Percentiles rank a stretch among this genome's conserved stretches.
These are phyloP conservation scores for Aspergillus piperis DNA, from an alignment of 2,329 filamentous ascomycete species.

Conservation along the genomic window DNA sequence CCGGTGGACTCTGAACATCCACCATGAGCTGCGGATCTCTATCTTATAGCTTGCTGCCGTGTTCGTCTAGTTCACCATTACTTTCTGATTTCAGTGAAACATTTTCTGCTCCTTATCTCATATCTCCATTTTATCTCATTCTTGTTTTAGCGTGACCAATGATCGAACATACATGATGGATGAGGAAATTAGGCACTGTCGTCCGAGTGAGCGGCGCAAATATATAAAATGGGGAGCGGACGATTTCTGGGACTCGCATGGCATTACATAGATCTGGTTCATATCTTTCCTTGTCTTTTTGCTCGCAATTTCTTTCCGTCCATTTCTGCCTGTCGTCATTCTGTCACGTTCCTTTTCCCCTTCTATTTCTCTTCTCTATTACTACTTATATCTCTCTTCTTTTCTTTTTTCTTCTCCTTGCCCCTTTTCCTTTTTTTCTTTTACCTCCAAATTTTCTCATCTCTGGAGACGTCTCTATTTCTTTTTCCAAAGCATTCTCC, in stretches of 20 bases:
- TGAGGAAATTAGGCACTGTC: constrained; percentile 38
- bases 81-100: constrained; percentile 16
- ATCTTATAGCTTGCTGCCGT: constrained; percentile 10
- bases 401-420: constrained; percentile 18
- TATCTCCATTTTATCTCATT: constrained; percentile 29
- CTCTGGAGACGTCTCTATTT: constrained; percentile 12
- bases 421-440: constrained; percentile 24
- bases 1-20: constrained; percentile 41
- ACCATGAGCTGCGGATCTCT: constrained; percentile 28
- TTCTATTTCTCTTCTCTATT: constrained; percentile 17
- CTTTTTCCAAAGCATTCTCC: constrained; percentile 12
- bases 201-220: constrained; percentile 40
- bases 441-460: constrained; percentile 19
- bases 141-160: constrained; percentile 45
- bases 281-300: constrained; percentile 32
- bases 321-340: constrained; percentile 8
- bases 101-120: constrained; percentile 22
- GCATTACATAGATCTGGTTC: constrained; percentile 43
- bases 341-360: constrained; percentile 20
- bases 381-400: constrained; percentile 21
- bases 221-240: constrained; percentile 42
- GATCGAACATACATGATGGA: constrained; percentile 45
- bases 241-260: constrained; percentile 42
- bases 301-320: constrained; percentile 18
- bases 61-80: constrained; percentile 17